Percentiles rank a stretch among this genome's conserved stretches.
Evolutionary conservation across 1,139 yeast genomes (phyloP).

Genomic region (Wickerhamomyces sp.): DNA sequence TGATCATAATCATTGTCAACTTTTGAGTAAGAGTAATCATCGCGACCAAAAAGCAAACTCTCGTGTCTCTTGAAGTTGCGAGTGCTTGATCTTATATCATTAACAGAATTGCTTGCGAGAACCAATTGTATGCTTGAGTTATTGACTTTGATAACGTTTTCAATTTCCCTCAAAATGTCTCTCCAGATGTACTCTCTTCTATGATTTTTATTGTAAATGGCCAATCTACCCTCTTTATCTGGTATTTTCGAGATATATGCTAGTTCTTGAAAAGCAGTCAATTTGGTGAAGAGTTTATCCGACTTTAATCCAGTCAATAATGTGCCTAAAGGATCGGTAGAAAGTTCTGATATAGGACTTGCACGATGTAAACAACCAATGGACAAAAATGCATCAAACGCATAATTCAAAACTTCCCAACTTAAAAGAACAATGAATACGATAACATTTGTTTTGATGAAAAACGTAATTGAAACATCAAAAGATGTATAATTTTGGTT

Average conservation of each 20-base stretch:
- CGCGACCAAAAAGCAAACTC: slow-evolving; percentile 22
- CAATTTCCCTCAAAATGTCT: slow-evolving; percentile 55
- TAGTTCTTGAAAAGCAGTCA: slow-evolving; percentile 73
- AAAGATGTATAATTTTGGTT: slow-evolving; percentile 35
- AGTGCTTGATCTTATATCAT: not conserved
- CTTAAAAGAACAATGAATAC: slow-evolving; percentile 38
- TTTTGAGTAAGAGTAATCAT: slow-evolving; percentile 17
- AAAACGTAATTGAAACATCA: slow-evolving; percentile 35
- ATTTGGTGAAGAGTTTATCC: slow-evolving; percentile 50
- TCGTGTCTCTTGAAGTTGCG: slow-evolving; percentile 4
- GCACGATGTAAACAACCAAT: slow-evolving; percentile 81
- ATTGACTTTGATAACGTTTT: slow-evolving; percentile 46
- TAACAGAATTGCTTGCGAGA: slow-evolving; percentile 5
- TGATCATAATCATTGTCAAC: slow-evolving; percentile 20
- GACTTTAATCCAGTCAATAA: slow-evolving; percentile 66
- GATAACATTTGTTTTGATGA: slow-evolving; percentile 34
- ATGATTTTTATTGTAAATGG: slow-evolving; percentile 50
- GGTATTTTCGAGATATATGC: slow-evolving; percentile 52
- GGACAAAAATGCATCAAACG: slow-evolving; percentile 69
- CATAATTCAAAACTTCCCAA: slow-evolving; percentile 63
- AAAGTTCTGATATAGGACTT: slow-evolving; percentile 60
- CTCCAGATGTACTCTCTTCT: slow-evolving; percentile 51
- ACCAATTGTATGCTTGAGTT: slow-evolving; percentile 24
- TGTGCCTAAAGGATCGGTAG: slow-evolving; percentile 71
- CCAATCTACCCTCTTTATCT: slow-evolving; percentile 44